A percentile compares a stretch with the other conserved stretches of the same genome.
Conservation (phyloP, 306 rosid species). For the Alnus glutinosa region DNA sequence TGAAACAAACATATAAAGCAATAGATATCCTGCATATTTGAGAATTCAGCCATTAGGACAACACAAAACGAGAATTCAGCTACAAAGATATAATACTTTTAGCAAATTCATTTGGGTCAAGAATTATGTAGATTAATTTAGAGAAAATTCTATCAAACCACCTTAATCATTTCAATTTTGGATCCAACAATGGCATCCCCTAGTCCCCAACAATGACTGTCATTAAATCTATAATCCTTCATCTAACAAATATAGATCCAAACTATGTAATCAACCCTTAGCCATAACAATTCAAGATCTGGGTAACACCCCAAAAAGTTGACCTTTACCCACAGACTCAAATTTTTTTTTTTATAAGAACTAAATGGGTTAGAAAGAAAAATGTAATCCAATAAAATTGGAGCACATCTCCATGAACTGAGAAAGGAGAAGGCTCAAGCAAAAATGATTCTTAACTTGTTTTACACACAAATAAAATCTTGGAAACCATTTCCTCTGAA, state of each 20-base stretch:
- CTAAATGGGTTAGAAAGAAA: too few species aligned
- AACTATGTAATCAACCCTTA: background rate
- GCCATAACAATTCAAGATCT: background rate
- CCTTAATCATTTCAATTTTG: background rate
- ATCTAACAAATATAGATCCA: background rate
- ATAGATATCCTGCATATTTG: background rate
- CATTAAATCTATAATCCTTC: background rate
- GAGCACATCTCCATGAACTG: too few species aligned
- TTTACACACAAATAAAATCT: too few species aligned
- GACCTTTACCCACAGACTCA: background rate
- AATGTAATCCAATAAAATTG: too few species aligned
- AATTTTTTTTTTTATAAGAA: too few species aligned
- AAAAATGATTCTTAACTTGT: too few species aligned
- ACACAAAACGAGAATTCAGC: background rate
- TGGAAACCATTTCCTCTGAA: too few species aligned
- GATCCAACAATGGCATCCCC: background rate
- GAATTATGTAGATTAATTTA: background rate
- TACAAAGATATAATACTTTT: background rate
- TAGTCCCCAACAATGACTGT: background rate
- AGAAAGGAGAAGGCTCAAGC: too few species aligned
- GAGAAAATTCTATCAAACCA: background rate
- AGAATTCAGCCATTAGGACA: background rate
- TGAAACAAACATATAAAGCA: background rate
- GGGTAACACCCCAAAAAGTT: background rate
- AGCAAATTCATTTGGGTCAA: background rate